Conservation (phyloP, 345 rosid species). For the Cardamine occulta region DNA sequence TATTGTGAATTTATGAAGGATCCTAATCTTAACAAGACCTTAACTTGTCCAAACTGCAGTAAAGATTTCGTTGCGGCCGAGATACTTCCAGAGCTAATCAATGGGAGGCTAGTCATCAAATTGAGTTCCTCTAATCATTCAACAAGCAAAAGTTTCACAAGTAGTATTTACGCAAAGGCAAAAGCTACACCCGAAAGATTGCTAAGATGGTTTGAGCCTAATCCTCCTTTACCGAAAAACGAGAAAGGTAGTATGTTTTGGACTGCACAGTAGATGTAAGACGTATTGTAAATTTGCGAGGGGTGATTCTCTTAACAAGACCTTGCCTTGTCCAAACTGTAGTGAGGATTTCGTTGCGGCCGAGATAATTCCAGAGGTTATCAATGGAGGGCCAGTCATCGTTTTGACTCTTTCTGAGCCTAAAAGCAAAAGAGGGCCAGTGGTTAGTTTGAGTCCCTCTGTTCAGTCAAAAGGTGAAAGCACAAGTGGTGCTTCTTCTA, state of each 20-base stretch:
- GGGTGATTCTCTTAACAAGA: conserved; percentile 56
- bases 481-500: too few relatives aligned
- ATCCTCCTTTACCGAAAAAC: conserved; percentile 30
- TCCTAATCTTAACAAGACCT: too few relatives aligned
- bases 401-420: background rate
- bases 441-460: background rate
- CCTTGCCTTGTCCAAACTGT: conserved; percentile 70
- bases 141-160: conserved; percentile 15
- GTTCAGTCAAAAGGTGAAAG: too few relatives aligned
- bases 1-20: too few relatives aligned
- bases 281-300: conserved; percentile 62
- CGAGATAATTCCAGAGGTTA: conserved; percentile 37
- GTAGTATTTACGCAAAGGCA: too few relatives aligned
- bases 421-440: background rate
- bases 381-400: background rate
- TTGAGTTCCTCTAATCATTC: background rate
- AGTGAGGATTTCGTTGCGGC: conserved; percentile 59
- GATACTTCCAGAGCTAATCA: too few relatives aligned
- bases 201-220: background rate
- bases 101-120: too few relatives aligned
- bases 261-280: conserved; percentile 76
- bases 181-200: too few relatives aligned
- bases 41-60: too few relatives aligned
- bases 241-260: conserved; percentile 57
- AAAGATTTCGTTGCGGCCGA: too few relatives aligned